phyloP scores from a whole-genome alignment of 139 green algal genomes.

The Tetradesmus lagerheimii region DNA sequence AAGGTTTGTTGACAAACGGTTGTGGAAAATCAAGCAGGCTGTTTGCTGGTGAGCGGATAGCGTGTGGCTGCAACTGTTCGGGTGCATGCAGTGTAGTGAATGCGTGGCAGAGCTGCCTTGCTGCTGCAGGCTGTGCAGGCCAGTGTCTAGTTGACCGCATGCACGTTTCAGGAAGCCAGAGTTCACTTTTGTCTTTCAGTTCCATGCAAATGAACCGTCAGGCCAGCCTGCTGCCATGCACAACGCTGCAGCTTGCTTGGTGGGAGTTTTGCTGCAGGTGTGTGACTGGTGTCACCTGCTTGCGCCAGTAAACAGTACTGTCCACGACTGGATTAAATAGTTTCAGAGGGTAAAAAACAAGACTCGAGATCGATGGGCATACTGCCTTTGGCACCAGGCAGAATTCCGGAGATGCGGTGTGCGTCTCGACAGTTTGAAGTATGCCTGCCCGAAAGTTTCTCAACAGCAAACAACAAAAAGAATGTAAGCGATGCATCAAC shows the following conservation, averaged over 20 bases:
- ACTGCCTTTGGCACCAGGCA: no score
- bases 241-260: neutral
- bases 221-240: neutral
- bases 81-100: neutral
- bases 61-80: neutral
- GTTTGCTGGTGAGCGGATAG: neutral
- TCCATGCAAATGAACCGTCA: neutral
- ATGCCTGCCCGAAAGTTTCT: neutral
- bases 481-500: no score
- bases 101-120: neutral
- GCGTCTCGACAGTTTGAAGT: neutral
- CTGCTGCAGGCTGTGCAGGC: neutral
- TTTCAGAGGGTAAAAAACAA: no score
- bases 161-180: neutral
- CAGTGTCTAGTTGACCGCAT: neutral
- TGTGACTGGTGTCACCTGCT: conserved; percentile 1
- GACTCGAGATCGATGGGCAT: no score
- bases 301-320: neutral
- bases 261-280: neutral
- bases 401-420: neutral
- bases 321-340: no score
- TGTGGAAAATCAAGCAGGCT: neutral
- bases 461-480: no score
- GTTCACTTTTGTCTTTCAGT: neutral
- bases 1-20: neutral